Evolutionary conservation across 1,284 basidiomycete species (phyloP), one percentile per base, ranked within the genome.

Genomic region (Tylopilus sp.): DNA sequence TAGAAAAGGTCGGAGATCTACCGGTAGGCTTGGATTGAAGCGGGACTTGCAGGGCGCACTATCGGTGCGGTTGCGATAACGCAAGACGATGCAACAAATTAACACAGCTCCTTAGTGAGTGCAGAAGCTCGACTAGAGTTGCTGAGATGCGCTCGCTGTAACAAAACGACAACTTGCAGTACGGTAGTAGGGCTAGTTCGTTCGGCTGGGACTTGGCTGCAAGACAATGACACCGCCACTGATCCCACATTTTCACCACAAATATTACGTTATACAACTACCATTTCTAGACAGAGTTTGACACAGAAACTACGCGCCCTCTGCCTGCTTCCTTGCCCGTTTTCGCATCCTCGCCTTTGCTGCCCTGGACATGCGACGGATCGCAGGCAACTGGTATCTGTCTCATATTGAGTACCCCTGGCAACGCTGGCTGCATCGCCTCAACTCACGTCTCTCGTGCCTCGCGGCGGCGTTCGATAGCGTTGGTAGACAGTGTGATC

Each of bases 401-500:
- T 21, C 41, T 16, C 6, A 11, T 40, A 25, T 21, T 66, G 41
- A 58, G 53, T 41, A 36, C 19, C n/a, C 10, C 40, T 13, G 11
- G 9, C 35, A 29, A 9, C 26, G 41, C 11, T n/a, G n/a, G 16
- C 48, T 13, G 8, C 26, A n/a, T 23, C 30, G 16, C n/a, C 8
- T n/a, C 37, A 5, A 44, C 79, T 58, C 62, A 86, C 85, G 81
- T 86, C 37, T 75, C 74, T 7, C 74, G 46, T 70, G 29, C 61
- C 56, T 25, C 62, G 54, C 23, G 59, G 64, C 35, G 77, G 16
- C 74, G 67, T 3, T 74, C 73, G 2, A 86, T 61, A 31, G 77
- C 72, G 38, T 59, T 60, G 23, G 73, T 71, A 15, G 79, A 83
- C 0, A 93, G 70, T 0, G 83, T 91, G 53, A 92, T 74, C 54